Evolutionary conservation across 306 rosid genomes (phyloP).

Genomic region (Elaeagnus macrophylla): DNA sequence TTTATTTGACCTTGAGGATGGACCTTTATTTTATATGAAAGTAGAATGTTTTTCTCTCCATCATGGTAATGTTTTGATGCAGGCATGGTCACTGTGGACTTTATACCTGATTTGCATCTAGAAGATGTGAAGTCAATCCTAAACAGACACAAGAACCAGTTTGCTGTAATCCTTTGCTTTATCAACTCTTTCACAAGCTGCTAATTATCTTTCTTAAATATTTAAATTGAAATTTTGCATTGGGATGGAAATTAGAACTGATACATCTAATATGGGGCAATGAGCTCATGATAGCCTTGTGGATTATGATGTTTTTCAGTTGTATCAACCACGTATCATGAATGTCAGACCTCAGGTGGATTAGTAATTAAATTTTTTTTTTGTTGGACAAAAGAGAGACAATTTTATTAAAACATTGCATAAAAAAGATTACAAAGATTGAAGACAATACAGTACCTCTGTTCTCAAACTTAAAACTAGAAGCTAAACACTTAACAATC

Average conservation of each 20-base stretch:
- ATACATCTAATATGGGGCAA: too few relatives aligned
- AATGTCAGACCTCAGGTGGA: background rate
- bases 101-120: conserved; percentile 64
- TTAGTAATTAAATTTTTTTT: background rate
- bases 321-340: background rate
- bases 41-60: conserved; percentile 13
- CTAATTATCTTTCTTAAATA: background rate
- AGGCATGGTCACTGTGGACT: conserved; percentile 69
- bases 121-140: conserved; percentile 58
- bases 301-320: background rate
- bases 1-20: background rate
- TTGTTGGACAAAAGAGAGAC: too few relatives aligned
- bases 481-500: too few relatives aligned
- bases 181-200: conserved; percentile 15
- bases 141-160: conserved; percentile 54
- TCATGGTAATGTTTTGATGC: conserved; percentile 32
- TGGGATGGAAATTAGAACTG: conserved; percentile 1
- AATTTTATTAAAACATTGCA: too few relatives aligned
- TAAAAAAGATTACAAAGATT: too few relatives aligned
- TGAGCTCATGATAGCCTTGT: background rate
- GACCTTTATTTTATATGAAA: background rate
- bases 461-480: too few relatives aligned
- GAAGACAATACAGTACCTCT: too few relatives aligned
- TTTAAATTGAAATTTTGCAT: conserved; percentile 1
- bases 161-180: conserved; percentile 40